Evolutionary conservation across 1,139 yeast species (phyloP), one percentile per base, ranked within the genome.

Genomic region (Candida sojae): DNA sequence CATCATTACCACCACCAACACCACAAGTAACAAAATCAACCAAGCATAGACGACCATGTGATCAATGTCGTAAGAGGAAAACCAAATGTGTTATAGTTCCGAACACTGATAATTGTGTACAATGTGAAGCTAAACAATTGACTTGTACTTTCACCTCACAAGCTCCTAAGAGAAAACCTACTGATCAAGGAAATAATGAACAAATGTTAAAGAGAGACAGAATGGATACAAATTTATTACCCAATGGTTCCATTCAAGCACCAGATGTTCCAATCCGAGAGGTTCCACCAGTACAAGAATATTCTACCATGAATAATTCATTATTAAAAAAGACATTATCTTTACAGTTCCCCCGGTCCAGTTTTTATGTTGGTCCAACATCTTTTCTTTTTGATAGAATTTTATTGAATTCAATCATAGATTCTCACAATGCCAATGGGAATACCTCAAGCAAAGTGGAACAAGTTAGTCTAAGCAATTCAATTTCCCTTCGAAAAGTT

Each of bases 311-410:
- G 69, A 79, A 71, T 57, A 76, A 79, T 56, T 73, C 79, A 11
- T 58, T 73, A 7, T 59, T 74, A 46, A 73, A 71, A 54, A 75
- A 73, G 52, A 75, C 80, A 1, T 62, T 75, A 10, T 71, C 77
- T 10, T 63, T 83, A 39, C 92, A 85, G 57, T 86, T 82, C 56
- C 93, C 95, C 1, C 68, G 93, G 48, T 86, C 92, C 0, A 83
- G 90, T 33, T 86, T 86, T 60, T 86, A 82, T 58, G 82, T 86
- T 29, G 95, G 95, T 0, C 83, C 91, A 1, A 84, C 91, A 0
- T 84, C 91, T 1, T 71, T 70, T 34, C 72, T 84, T 43, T 86
- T 80, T 60, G 93, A 86, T 62, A 70, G 79, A 10, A 73, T 77
- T 41, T 68, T 86, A 21, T 64, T 86, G 23, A 81, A 84, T 51